Conservation (phyloP, 2,329 filamentous ascomycete species). For the Monosporascus sp. region DNA sequence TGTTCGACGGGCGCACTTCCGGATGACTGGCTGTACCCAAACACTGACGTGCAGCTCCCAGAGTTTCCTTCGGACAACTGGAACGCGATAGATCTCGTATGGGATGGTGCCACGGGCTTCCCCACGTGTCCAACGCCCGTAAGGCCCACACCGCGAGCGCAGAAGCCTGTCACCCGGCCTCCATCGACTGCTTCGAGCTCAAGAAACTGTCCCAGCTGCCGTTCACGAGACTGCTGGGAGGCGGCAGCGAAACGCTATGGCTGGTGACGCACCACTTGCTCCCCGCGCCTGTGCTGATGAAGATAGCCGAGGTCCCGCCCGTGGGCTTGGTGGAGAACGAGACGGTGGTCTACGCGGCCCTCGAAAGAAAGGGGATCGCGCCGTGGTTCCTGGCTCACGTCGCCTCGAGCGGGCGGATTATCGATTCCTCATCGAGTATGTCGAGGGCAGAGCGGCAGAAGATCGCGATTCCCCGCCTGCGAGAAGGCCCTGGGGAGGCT, state of each 20-base stretch:
- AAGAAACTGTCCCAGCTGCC: neutral
- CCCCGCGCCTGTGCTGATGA: neutral
- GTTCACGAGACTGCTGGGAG: neutral
- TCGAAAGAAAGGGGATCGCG: neutral
- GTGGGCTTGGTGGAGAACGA: neutral
- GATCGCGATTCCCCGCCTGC: neutral
- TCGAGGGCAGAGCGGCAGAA: neutral
- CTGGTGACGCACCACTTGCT: neutral
- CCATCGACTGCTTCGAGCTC: neutral
- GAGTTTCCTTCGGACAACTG: neutral
- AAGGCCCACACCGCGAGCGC: neutral
- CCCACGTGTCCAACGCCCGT: neutral
- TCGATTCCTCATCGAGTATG: neutral
- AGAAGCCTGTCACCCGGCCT: neutral
- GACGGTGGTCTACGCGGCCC: neutral
- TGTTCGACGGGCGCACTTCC: neutral
- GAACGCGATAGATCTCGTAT: neutral
- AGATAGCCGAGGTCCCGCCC: neutral
- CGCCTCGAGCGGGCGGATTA: neutral
- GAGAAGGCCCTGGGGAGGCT: neutral
- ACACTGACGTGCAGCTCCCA: neutral
- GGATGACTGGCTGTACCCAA: neutral
- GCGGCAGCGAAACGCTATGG: neutral
- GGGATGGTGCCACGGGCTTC: neutral
- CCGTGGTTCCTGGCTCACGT: neutral